Base-by-base conservation (phyloP, 495 filamentous ascomycete genomes). In the Cercophora newfieldiana region DNA sequence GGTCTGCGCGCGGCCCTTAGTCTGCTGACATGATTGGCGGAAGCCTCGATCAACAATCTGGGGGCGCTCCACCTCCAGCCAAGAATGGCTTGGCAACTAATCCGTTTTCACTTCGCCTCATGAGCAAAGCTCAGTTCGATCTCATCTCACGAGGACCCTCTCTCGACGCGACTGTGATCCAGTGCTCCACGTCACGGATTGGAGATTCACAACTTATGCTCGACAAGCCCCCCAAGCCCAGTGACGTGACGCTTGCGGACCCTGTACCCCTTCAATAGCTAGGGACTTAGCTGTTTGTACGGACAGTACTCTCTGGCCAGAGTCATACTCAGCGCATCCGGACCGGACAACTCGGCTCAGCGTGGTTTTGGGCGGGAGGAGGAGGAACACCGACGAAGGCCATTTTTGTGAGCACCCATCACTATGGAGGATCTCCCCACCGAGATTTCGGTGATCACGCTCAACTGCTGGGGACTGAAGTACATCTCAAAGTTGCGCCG, bases 381-480 rank as follows among this genome's bases (percentile, higher is more conserved):
- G 21, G 25, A 62, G 14, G 49, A 50, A n/a, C 12, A 24, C 24
- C 54, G 1, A 3, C 25, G 16, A 10, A 31, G 24, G 8, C 30
- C 54, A 57, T 7, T 29, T 26, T 19, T 6, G 1, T 56, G 28
- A 57, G n/a, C 10, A 22, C 18, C 7, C 50, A 19, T 26, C 59
- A 68, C 57, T 56, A 81, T 79, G 78, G 75, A 75, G 14, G 71
- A 73, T 24, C 60, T 73, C 48, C 81, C 81, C 26, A 75, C 76
- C 24, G 80, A 85, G 59, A 87, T 97, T 71, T 88, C 89, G 64
- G 81, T 97, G 61, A 79, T 97, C 71, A 91, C 90, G 3, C 87
- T 96, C 74, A 99, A 99, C 75, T 96, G 92, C 86, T 97, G 95
- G 93, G 95, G 95, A 49, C 86, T 98, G 62, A 95, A 96, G 76